Evolutionary conservation across 129 eudicot species (phyloP).

Genomic region (Lonicera japonica): DNA sequence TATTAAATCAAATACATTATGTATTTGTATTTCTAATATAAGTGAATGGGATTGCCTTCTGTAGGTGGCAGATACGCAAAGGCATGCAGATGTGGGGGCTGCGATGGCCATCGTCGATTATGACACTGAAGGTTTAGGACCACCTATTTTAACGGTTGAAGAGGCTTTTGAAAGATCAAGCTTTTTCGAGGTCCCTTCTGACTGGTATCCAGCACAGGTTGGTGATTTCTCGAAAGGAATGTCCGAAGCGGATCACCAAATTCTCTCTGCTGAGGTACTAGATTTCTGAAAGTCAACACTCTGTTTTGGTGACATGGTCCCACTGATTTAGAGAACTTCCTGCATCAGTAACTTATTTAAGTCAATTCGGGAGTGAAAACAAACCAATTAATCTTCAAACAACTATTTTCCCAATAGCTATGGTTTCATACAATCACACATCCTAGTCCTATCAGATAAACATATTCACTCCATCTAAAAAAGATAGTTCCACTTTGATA

Average conservation of each 20-base stretch:
- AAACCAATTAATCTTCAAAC: too few species aligned
- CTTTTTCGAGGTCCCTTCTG: conserved; percentile 65
- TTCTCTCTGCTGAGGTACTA: conserved; percentile 73
- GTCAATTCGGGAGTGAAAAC: too few species aligned
- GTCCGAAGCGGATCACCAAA: conserved; percentile 84
- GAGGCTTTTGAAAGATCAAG: conserved; percentile 86
- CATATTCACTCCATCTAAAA: too few species aligned
- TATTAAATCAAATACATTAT: background rate
- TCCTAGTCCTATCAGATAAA: too few species aligned
- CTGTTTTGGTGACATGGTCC: background rate
- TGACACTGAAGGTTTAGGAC: conserved; percentile 48
- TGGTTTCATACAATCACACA: too few species aligned
- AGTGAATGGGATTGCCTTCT: conserved; percentile 7
- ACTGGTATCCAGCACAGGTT: conserved; percentile 45
- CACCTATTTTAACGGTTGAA: conserved; percentile 84
- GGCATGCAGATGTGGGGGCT: conserved; percentile 73
- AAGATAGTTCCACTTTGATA: too few species aligned
- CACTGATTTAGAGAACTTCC: background rate
- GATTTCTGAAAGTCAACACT: background rate
- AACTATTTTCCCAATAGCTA: too few species aligned
- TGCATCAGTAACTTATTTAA: background rate
- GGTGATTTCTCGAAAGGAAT: conserved; percentile 89
- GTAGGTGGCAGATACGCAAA: conserved; percentile 92
- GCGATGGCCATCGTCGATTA: conserved; percentile 56
- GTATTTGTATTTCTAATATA: background rate